Base-by-base conservation (phyloP, 169 alveolate species). In the Cryptosporidium bovis region DNA sequence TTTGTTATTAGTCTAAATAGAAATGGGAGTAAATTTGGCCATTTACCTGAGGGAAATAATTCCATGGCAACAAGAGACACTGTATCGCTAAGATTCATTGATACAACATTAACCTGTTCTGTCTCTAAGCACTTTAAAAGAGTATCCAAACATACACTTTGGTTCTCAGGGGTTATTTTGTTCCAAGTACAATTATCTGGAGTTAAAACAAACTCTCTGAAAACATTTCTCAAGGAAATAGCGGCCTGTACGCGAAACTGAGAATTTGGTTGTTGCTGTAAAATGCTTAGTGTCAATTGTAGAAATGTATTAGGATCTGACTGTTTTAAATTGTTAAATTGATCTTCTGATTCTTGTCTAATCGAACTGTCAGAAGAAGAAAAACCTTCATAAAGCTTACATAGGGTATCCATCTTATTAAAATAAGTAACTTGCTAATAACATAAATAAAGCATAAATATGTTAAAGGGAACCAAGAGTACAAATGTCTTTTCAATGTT, bases 211-310 rank as follows among this genome's bases (percentile, higher is more conserved):
- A 77, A 77, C 24, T 77, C 87, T 24, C 87, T 56, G 51, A 77
- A 77, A 15, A 77, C 69, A 77, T 77, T 77, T 44, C 87, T 56
- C 12, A 77, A 34, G 15, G 87, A 77, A 29, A 77, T 77, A 36
- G 87, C 87, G 13, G 87, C 87, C 15, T 77, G 87, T 46, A 77
- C 87, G 12, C 87, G 64, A 77, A 58, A 77, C 29, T 77, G 87
- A 3, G 87, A 77, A 48, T 77, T 77, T 1, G 87, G 87, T 62
- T 77, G 87, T 31, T 77, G 87, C 15, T 77, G 87, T 15, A 77
- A 46, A 40, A 77, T 62, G 31, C 87, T 62, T 10, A 77, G 51
- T 13, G 87, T 77, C 31, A 77, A 60, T 20, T 77, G 87, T 8
- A 77, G 10, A 62, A 77, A 77, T 34, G 87, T 77, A 50, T 77